Evolutionary conservation across 139 green algal species (phyloP), one percentile per base, ranked within the genome.

Genomic region (Auxenochlorella pyrenoidosa): DNA sequence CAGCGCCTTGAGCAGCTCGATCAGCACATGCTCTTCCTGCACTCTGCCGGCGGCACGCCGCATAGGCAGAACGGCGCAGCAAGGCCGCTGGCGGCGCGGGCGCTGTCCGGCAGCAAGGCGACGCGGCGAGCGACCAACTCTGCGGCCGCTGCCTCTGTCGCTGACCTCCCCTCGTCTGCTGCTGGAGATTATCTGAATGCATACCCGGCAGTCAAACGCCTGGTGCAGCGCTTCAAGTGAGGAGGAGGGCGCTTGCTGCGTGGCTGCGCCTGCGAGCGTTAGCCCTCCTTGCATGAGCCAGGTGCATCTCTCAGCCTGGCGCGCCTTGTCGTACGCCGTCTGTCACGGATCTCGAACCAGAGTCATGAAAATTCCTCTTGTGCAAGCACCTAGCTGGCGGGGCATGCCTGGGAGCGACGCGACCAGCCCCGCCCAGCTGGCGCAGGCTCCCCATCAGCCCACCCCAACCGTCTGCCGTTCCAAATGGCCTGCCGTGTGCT

Each of bases 151-250:
- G 79, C 79, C 22, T 22, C 36, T 22, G 8, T 84, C 34, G 36
- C 59, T 3, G 47, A 59, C 10, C 79, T 84, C 19, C 79, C 79
- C 0, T 63, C 36, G 26, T 28, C 36, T 32, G 60, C 63, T 16
- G n/a, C 63, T 2, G 80, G 80, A 8, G 60, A 85, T 13, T 85
- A 85, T 28, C 41, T 85, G 63, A 28, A 85, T 10, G 63, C 16
- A 3, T 85, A 85, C 63, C 80, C 80, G 0, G 63, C 60, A 2
- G 80, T 85, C 80, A 85, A 85, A 40, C 40, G 38, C 12, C 60
- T 85, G 63, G 16, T 85, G 60, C 80, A 76, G 41, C 60, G 63
- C n/a, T 85, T 85, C 80, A 85, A 85, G 80, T 85, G 63, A 59
- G 80, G 10, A 8, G n/a, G 18, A 13, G n/a, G 38, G 18, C 15